Evolutionary conservation across 75 land plant genomes (phyloP).

Genomic region (Selaginella tamariscina): DNA sequence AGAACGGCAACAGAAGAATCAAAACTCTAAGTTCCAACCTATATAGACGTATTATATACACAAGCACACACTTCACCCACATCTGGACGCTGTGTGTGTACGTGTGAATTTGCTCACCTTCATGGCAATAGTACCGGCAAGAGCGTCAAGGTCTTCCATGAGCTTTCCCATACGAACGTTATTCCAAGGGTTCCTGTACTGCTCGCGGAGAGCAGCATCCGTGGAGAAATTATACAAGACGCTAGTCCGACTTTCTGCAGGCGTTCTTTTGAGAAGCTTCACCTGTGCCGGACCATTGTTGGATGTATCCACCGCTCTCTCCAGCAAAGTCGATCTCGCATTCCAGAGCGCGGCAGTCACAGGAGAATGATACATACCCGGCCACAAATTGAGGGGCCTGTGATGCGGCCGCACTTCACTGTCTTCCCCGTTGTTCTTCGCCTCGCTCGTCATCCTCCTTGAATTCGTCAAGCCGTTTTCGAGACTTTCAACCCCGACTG

Average conservation of each 20-base stretch:
- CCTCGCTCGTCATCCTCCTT: neutral
- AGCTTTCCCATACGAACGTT: conserved; percentile 76
- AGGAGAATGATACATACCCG: conserved; percentile 93
- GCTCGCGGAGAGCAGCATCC: conserved; percentile 66
- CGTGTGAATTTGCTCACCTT: conserved; percentile 65
- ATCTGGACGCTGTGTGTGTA: too few species aligned
- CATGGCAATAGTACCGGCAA: conserved; percentile 85
- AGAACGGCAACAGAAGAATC: too few species aligned
- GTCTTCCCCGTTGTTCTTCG: neutral
- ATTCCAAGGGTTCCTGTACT: conserved; percentile 92
- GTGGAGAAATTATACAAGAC: conserved; percentile 51
- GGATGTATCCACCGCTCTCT: conserved; percentile 41
- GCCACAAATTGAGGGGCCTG: conserved; percentile 80
- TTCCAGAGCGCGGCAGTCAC: conserved; percentile 88
- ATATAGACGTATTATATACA: too few species aligned
- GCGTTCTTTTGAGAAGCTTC: conserved; percentile 45
- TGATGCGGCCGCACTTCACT: neutral
- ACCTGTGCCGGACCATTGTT: conserved; percentile 63
- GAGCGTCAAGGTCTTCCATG: conserved; percentile 88
- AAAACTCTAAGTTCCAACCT: too few species aligned
- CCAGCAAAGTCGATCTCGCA: conserved; percentile 62
- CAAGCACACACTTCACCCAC: too few species aligned
- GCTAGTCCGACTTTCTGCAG: conserved; percentile 56
- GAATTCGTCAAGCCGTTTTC: neutral
- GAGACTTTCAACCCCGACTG: too few species aligned